Evolutionary conservation across 1,284 basidiomycete genomes (phyloP), one percentile per base, ranked within the genome.

Genomic region (Ustilago hordei): DNA sequence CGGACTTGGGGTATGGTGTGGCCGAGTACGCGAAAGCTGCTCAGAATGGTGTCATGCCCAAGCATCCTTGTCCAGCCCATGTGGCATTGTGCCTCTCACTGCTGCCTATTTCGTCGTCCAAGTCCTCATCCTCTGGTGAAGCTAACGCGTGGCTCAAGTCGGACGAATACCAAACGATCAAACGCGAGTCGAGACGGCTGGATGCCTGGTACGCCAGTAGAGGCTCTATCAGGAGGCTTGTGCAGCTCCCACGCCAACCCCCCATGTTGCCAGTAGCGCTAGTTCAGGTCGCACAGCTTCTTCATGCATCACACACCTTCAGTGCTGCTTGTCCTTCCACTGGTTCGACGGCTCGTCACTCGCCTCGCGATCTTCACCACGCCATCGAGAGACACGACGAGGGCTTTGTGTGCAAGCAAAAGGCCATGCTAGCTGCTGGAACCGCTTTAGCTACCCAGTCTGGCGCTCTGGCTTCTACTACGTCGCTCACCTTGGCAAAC

Each of bases 381-480:
- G 79, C 79, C 12, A 75, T 82, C 60, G 80, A 81, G 43, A 56
- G 69, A 17, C 79, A 82, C 53, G 80, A 82, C 54, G 63, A 79
- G 23, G 69, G 68, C 15, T 81, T 69, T 62, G 61, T 81, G 8
- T 56, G 55, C 41, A 79, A 78, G 58, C 68, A 74, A 45, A 63
- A 78, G 54, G 69, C 65, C 12, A 64, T 71, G 63, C 57, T 64
- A 2, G 36, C 48, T 17, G 60, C 75, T 12, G 56, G 45, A 2
- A 53, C 67, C 28, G 55, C 62, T 7, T 56, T 66, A 11, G 60
- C 66, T 6, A 52, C 69, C n/a, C 38, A 53, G 9, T 8, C 50
- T 36, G 48, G 53, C 58, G 38, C 17, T 19, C 12, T 47, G 23
- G 23, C 11, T 11, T 57, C 63, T 11, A 63, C 59, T 7, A 9